phyloP scores from a whole-genome alignment of 345 rosid genomes.

The Combretum micranthum region DNA sequence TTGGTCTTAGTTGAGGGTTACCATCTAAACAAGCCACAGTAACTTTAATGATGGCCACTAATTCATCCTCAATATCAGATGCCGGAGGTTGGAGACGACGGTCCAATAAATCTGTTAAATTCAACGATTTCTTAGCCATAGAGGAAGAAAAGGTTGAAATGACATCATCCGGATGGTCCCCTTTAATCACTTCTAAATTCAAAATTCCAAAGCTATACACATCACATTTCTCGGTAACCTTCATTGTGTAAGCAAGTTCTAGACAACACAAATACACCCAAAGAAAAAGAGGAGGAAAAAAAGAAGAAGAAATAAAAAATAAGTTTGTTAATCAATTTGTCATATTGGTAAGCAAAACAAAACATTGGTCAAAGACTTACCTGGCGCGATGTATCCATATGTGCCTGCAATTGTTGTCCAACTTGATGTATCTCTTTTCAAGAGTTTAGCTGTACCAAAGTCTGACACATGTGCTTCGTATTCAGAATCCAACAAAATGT shows the following conservation, averaged over 20 bases:
- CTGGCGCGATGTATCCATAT: constrained; percentile 16
- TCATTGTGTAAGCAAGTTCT: constrained; percentile 15
- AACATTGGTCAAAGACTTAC: not conserved
- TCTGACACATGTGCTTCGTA: constrained; percentile 10
- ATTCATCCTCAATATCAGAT: too few species aligned
- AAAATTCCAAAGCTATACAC: constrained; percentile 14
- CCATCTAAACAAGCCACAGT: too few species aligned
- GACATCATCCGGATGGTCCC: constrained; percentile 11
- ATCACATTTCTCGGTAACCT: constrained; percentile 8
- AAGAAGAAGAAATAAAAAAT: too few species aligned
- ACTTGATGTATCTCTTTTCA: constrained; percentile 7
- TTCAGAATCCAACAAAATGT: constrained; percentile 11
- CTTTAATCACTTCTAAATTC: constrained; percentile 6
- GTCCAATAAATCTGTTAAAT: constrained; percentile 6
- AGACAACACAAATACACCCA: too few species aligned
- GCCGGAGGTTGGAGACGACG: too few species aligned
- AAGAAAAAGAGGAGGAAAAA: not conserved
- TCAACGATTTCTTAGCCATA: not conserved
- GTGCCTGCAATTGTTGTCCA: constrained; percentile 13
- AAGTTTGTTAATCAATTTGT: not conserved
- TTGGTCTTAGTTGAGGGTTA: too few species aligned
- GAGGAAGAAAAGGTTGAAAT: not conserved
- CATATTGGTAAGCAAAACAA: not conserved
- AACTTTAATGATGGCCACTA: too few species aligned
- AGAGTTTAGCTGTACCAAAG: constrained; percentile 14